Conservation (phyloP, 176 grass and related monocot genomes). For the Lolium rigidum region DNA sequence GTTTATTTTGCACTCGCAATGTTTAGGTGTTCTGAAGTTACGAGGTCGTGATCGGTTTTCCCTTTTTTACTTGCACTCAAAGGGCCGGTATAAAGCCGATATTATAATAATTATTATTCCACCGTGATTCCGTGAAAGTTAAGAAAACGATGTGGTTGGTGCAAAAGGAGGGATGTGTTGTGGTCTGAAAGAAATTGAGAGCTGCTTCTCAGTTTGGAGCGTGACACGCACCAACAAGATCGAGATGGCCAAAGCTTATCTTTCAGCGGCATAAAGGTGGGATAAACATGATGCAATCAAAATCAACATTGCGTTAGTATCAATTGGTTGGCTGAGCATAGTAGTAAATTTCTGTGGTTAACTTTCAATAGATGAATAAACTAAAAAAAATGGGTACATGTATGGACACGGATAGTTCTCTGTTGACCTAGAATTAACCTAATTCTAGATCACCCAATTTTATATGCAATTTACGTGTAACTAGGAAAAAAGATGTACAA, state of each 20-base stretch:
- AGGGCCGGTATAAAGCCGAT: not conserved
- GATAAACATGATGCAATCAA: not conserved
- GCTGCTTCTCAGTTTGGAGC: not conserved
- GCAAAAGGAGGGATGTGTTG: not conserved
- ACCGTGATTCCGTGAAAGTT: slow-evolving; percentile 27
- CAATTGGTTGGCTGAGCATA: not conserved
- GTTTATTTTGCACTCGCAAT: not conserved
- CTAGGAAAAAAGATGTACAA: too few species aligned
- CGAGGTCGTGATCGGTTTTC: not conserved
- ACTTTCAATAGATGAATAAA: not conserved
- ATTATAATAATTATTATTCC: not conserved
- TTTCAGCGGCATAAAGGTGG: not conserved
- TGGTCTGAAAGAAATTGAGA: not conserved
- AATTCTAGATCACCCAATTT: too few species aligned
- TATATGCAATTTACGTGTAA: too few species aligned
- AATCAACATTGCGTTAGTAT: not conserved
- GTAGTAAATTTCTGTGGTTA: not conserved
- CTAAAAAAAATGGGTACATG: not conserved
- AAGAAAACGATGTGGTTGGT: slow-evolving; percentile 35
- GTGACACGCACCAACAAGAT: slow-evolving; percentile 25
- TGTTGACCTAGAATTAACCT: too few species aligned
- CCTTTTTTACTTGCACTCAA: not conserved
- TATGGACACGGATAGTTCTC: too few species aligned
- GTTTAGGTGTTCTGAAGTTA: not conserved
- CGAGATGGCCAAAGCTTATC: slow-evolving; percentile 26